These are phyloP conservation scores for Barbarea vulgaris DNA, from an alignment of 345 rosid genomes.

Conservation along the genomic window DNA sequence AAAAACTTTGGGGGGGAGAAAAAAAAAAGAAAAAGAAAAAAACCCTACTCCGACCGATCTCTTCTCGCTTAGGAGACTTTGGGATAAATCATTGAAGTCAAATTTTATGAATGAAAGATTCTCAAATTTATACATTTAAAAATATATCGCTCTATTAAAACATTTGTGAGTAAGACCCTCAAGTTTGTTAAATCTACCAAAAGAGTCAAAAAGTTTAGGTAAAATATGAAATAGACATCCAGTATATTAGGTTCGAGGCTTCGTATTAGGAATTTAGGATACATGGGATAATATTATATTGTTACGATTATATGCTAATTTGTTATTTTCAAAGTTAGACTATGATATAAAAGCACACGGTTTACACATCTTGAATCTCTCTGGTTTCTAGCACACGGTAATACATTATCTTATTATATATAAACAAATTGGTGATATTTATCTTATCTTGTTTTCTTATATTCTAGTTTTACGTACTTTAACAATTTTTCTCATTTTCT, in stretches of 20 bases:
- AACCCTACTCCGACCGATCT: slow-evolving; percentile 14
- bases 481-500: neutral
- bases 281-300: neutral
- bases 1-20: neutral
- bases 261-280: neutral
- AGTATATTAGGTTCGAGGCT: neutral
- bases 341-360: no score
- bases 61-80: slow-evolving; percentile 34
- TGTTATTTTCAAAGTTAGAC: no score
- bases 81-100: slow-evolving; percentile 23
- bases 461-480: neutral
- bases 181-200: neutral
- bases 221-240: neutral
- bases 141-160: neutral
- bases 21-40: neutral
- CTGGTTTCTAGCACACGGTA: no score
- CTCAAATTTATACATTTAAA: neutral
- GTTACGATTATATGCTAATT: neutral
- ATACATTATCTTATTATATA: neutral
- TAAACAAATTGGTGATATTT: neutral
- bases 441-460: neutral
- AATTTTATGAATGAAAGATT: slow-evolving; percentile 12
- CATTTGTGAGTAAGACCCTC: neutral
- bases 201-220: neutral
- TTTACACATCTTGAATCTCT: no score